Base-by-base conservation (phyloP, 495 filamentous ascomycete species). In the Paragyromitra xinjiangensis region DNA sequence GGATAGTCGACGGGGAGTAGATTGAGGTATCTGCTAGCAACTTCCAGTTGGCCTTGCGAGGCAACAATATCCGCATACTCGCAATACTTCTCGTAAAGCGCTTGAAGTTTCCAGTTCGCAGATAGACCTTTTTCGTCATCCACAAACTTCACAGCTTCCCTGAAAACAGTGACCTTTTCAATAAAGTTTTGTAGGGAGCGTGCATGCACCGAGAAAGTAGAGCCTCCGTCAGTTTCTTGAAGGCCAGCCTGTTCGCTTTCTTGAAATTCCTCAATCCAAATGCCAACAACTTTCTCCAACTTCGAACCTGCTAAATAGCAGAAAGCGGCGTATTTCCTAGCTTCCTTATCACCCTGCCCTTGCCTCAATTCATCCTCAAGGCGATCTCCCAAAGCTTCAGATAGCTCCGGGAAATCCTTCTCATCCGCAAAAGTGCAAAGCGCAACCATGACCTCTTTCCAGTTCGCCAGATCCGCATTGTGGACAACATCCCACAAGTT, bases 401-500 rank as follows among this genome's bases (percentile, higher is more conserved):
- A 98, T n/a, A 99, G 89, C 80, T 98, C 96, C 39, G 93, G 87
- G 83, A 98, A 99, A 79, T 98, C 95, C 67, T 90, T 88, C 51
- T 92, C 90, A 64, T 95, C 90, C 11, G 94, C 95, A 83, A 94
- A 98, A 12, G 94, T 98, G 88, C 95, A 98, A 39, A 99, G 87
- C 1, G 93, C 92, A 37, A 92, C 94, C 93, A 98, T 94, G 11
- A 95, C 90, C 83, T 98, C 95, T 85, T 95, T 98, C 95, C 95
- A 99, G 84, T 95, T 92, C 51, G 87, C 86, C 56, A 98, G 84
- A 80, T 97, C 92, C 0, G 95, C 96, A 81, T 99, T 98, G 84
- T 98, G 91, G 8, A 98, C 95, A 58, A 98, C 88, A 85, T 99
- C 95, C 95, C 96, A 98, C 7, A 99, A 86, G 82, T 99, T 98